phyloP scores from a whole-genome alignment of 1,284 basidiomycete genomes.

The Sporisorium scitamineum region DNA sequence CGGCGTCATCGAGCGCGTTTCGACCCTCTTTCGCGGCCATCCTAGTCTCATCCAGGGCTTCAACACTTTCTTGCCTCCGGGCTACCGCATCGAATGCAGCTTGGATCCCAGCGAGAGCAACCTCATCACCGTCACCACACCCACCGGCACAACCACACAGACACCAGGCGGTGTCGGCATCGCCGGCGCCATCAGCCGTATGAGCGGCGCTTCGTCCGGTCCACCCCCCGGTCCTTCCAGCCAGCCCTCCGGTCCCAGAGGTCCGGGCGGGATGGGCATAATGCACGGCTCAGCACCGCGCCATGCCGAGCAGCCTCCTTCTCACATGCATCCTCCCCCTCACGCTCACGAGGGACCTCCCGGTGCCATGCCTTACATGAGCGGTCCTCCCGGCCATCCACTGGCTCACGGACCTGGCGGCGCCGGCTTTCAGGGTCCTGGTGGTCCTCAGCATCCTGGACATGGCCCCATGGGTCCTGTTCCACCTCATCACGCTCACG shows the following conservation, averaged over 20 bases:
- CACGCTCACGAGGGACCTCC: conserved; percentile 38
- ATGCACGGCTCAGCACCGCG: conserved; percentile 43
- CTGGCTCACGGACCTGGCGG: conserved; percentile 28
- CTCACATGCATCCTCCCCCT: conserved; percentile 45
- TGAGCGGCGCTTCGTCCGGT: conserved; percentile 54
- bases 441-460: conserved; percentile 33
- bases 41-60: conserved; percentile 95
- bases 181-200: conserved; percentile 62
- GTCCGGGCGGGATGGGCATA: conserved; percentile 41
- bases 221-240: conserved; percentile 29
- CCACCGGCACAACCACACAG: conserved; percentile 80
- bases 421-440: conserved; percentile 34
- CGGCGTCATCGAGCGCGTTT: conserved; percentile 96
- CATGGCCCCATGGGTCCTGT: conserved; percentile 46
- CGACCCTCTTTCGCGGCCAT: conserved; percentile 92
- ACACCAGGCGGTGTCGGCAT: conserved; percentile 70
- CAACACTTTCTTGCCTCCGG: conserved; percentile 97
- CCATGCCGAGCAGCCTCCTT: conserved; percentile 42
- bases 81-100: conserved; percentile 94
- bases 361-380: conserved; percentile 37
- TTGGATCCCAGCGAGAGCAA: conserved; percentile 75
- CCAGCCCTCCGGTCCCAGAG: conserved; percentile 31
- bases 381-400: conserved; percentile 35
- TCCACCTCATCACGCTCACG: conserved; percentile 44
- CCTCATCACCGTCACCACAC: conserved; percentile 94